These are phyloP conservation scores for Glaciozyma antarctica DNA, from an alignment of 768 basidiomycete species.

Conservation along the genomic window DNA sequence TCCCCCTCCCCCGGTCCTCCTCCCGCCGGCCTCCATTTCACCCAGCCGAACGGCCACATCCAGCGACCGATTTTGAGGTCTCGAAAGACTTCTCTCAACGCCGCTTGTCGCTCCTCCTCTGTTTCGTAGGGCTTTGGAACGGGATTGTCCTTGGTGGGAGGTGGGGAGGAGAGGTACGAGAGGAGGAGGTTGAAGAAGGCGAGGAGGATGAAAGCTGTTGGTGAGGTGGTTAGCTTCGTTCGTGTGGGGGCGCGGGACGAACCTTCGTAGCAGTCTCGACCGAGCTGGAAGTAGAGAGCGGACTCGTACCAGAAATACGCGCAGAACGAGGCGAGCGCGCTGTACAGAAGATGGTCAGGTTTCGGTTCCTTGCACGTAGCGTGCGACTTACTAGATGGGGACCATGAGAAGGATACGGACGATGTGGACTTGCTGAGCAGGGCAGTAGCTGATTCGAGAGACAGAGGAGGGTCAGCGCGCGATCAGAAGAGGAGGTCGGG, in stretches of 20 bases:
- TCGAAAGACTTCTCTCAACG: constrained; percentile 32
- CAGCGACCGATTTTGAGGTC: constrained; percentile 50
- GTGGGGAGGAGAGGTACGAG: constrained; percentile 50
- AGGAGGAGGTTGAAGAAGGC: constrained; percentile 71
- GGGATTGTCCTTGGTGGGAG: constrained; percentile 7
- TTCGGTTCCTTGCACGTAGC: constrained; percentile 32
- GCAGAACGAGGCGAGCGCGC: constrained; percentile 1
- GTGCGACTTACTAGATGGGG: constrained; percentile 61
- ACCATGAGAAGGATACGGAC: constrained; percentile 69
- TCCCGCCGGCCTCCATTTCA: constrained; percentile 52
- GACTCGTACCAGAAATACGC: constrained; percentile 43
- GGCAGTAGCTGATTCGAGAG: constrained; percentile 43
- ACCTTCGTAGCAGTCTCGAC: constrained; percentile 62
- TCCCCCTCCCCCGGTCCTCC: constrained; percentile 14
- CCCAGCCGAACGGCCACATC: constrained; percentile 59
- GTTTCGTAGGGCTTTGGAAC: constrained; percentile 22
- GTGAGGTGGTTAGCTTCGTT: no score
- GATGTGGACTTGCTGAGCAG: constrained; percentile 43
- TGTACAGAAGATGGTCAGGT: constrained; percentile 39
- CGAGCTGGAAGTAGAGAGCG: constrained; percentile 57
- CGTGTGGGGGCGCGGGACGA: no score
- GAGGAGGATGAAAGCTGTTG: constrained; percentile 53
- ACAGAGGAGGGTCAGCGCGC: neutral
- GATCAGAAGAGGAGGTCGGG: constrained; percentile 40
- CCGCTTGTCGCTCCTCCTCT: constrained; percentile 12